Conservation (phyloP, 2,329 filamentous ascomycete species). For the Amphichorda felina region DNA sequence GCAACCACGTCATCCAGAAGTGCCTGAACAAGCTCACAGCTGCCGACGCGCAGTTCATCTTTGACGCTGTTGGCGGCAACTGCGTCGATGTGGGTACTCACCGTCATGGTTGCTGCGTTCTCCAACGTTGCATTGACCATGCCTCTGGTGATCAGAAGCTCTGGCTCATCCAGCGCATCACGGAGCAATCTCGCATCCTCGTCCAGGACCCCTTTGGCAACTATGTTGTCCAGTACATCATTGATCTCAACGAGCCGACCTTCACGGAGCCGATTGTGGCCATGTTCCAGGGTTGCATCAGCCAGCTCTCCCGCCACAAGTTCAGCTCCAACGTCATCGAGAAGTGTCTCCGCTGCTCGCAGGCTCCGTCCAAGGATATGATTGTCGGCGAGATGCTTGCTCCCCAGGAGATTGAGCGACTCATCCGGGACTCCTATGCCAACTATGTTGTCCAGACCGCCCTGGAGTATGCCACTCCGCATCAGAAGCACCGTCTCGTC, state of each 20-base stretch:
- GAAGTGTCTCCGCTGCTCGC: slow-evolving; percentile 82
- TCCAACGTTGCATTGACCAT: slow-evolving; percentile 97
- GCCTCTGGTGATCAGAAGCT: slow-evolving; percentile 82
- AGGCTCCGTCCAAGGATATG: slow-evolving; percentile 60
- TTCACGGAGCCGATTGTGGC: slow-evolving; percentile 85
- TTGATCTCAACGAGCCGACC: slow-evolving; percentile 76
- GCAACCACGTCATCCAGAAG: slow-evolving; percentile 98
- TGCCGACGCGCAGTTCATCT: slow-evolving; percentile 87
- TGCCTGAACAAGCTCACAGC: slow-evolving; percentile 89
- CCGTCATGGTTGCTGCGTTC: slow-evolving; percentile 92
- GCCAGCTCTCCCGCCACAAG: slow-evolving; percentile 77
- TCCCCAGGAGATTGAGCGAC: slow-evolving; percentile 69
- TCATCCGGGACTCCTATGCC: slow-evolving; percentile 85
- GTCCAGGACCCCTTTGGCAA: slow-evolving; percentile 98
- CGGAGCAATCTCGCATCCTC: slow-evolving; percentile 72
- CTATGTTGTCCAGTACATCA: slow-evolving; percentile 97
- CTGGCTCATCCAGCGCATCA: slow-evolving; percentile 78
- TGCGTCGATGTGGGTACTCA: slow-evolving; percentile 92
- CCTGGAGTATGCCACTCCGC: slow-evolving; percentile 67
- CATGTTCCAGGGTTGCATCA: slow-evolving; percentile 66
- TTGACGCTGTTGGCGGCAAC: slow-evolving; percentile 78
- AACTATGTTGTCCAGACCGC: slow-evolving; percentile 99
- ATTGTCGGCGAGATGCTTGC: slow-evolving; percentile 74
- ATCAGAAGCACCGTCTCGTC: slow-evolving; percentile 63
- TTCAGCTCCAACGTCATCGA: slow-evolving; percentile 99